A percentile compares a stretch with the other conserved stretches of the same genome.
phyloP scores from a whole-genome alignment of 2,329 filamentous ascomycete species.

The Stachybotrys chartarum region DNA sequence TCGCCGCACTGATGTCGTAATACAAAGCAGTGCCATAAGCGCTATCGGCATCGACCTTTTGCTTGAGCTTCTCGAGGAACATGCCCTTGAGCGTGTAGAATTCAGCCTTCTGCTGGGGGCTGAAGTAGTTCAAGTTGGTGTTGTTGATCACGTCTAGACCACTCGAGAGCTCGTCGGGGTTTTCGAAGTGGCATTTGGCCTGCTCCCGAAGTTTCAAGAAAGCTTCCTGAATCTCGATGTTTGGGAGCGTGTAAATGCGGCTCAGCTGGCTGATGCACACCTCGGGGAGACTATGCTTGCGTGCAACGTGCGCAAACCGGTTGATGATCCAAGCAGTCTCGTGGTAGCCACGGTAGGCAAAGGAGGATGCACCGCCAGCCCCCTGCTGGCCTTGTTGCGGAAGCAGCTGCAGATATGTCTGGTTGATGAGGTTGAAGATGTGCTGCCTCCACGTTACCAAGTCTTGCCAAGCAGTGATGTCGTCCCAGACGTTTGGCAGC shows the following conservation, averaged over 20 bases:
- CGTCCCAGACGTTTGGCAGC: slow-evolving; percentile 96
- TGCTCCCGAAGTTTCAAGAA: slow-evolving; percentile 98
- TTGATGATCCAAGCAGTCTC: slow-evolving; percentile 99
- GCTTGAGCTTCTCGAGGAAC: slow-evolving; percentile 91
- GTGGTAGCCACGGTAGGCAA: slow-evolving; percentile 94
- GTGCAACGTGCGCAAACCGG: slow-evolving; percentile 91
- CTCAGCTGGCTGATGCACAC: slow-evolving; percentile 97
- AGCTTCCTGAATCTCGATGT: slow-evolving; percentile 98
- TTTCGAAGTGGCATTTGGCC: slow-evolving; percentile 97
- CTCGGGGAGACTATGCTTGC: slow-evolving; percentile 93
- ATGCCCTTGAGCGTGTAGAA: slow-evolving; percentile 99
- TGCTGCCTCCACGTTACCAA: slow-evolving; percentile 99
- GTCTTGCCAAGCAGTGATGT: slow-evolving; percentile 99
- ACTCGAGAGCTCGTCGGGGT: slow-evolving; percentile 82
- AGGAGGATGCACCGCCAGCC: slow-evolving; percentile 67
- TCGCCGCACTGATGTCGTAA: slow-evolving; percentile 90
- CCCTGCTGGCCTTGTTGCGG: slow-evolving; percentile 69
- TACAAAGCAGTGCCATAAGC: slow-evolving; percentile 93
- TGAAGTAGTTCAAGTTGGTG: slow-evolving; percentile 98
- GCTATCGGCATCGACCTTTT: slow-evolving; percentile 85
- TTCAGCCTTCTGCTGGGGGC: slow-evolving; percentile 90
- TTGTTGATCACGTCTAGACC: slow-evolving; percentile 99
- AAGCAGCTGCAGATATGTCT: slow-evolving; percentile 79
- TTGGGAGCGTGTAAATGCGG: slow-evolving; percentile 95
- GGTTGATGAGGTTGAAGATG: slow-evolving; percentile 96